phyloP scores from a whole-genome alignment of 371 early-diverging fungal species.

The Syncephalastrum sp. region DNA sequence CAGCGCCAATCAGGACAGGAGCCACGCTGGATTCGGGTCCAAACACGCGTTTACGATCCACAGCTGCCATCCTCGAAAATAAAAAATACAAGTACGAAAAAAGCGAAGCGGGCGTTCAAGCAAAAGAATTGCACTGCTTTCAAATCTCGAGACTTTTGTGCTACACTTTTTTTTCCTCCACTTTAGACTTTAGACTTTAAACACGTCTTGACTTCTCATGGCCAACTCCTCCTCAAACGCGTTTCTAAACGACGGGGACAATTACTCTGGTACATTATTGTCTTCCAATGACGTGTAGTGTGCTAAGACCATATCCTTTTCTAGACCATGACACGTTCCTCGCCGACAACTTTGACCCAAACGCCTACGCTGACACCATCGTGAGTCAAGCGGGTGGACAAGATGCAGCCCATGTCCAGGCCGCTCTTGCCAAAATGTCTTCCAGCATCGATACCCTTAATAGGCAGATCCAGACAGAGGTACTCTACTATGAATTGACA shows the following conservation, averaged over 20 bases:
- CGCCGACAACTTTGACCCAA: slow-evolving; percentile 60
- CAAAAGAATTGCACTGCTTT: too few species aligned
- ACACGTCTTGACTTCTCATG: too few species aligned
- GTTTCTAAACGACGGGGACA: slow-evolving; percentile 11
- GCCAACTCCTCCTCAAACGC: too few species aligned
- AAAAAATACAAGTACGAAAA: neutral
- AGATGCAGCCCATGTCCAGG: slow-evolving; percentile 62
- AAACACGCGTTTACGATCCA: slow-evolving; percentile 77
- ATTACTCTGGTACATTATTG: slow-evolving; percentile 17
- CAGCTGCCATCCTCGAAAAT: slow-evolving; percentile 8
- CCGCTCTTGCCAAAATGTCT: slow-evolving; percentile 67
- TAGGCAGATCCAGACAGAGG: slow-evolving; percentile 79
- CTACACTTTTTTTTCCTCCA: neutral
- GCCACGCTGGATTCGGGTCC: slow-evolving; percentile 75
- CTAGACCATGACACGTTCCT: slow-evolving; percentile 63
- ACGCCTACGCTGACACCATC: slow-evolving; percentile 53
- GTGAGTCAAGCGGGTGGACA: slow-evolving; percentile 46
- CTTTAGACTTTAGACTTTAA: neutral
- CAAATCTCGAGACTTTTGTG: neutral
- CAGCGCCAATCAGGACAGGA: slow-evolving; percentile 53
- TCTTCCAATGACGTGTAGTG: neutral
- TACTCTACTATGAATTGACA: slow-evolving; percentile 13
- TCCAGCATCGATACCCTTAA: slow-evolving; percentile 77
- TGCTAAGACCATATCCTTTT: neutral
- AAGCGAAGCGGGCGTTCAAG: too few species aligned